Conservation (phyloP, 2,329 filamentous ascomycete genomes). For the Nectriaceae sp. region DNA sequence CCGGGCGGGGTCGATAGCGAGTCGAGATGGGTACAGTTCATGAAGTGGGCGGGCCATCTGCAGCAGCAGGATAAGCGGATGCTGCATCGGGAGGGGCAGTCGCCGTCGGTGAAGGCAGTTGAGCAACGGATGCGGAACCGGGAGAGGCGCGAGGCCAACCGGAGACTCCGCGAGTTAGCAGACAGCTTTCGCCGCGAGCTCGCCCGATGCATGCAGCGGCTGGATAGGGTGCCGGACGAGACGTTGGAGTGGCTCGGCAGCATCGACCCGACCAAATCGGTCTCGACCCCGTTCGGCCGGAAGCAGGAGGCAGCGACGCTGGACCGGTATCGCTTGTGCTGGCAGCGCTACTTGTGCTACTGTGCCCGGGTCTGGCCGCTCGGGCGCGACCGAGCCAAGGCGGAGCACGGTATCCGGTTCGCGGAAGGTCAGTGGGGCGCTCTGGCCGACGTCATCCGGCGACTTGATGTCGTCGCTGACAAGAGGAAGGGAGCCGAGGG, state of each 20-base stretch:
- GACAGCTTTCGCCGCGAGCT: too few relatives aligned
- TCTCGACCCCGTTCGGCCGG: background rate
- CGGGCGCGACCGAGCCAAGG: background rate
- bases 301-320: too few relatives aligned
- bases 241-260: conserved; percentile 1
- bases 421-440: conserved; percentile 1
- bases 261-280: conserved; percentile 1
- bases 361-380: background rate
- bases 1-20: background rate
- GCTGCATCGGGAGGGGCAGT: background rate
- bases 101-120: too few relatives aligned
- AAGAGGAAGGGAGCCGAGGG: background rate
- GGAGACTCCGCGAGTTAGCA: too few relatives aligned
- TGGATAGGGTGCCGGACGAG: conserved; percentile 3
- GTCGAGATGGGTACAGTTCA: background rate
- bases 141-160: too few relatives aligned
- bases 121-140: too few relatives aligned
- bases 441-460: conserved; percentile 1
- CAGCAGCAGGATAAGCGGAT: background rate
- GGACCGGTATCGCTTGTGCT: background rate
- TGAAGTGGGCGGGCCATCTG: background rate
- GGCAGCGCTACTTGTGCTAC: conserved; percentile 1
- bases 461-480: background rate
- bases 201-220: too few relatives aligned
- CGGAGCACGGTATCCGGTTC: conserved; percentile 1